Percentiles rank a stretch among this genome's conserved stretches.
Conservation (phyloP, 768 basidiomycete species). For the Nidularia pulvinata region DNA sequence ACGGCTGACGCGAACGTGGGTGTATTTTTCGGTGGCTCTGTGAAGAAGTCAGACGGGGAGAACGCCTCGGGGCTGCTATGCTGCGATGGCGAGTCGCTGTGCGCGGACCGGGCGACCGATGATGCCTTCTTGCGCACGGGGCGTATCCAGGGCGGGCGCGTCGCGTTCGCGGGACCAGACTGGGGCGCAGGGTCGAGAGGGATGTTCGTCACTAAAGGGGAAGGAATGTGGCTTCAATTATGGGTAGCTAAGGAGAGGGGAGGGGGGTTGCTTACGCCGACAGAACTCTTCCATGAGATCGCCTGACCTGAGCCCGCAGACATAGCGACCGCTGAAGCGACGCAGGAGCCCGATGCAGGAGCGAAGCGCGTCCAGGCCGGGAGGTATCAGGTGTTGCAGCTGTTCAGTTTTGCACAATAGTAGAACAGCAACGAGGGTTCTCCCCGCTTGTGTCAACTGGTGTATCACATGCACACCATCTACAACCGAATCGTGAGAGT, state of each 20-base stretch:
- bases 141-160: slow-evolving; percentile 85
- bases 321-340: slow-evolving; percentile 89
- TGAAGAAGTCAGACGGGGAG: slow-evolving; percentile 64
- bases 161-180: slow-evolving; percentile 41
- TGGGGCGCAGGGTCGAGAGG: slow-evolving; percentile 73
- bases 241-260: slow-evolving; percentile 1
- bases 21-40: slow-evolving; percentile 39
- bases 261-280: slow-evolving; percentile 51
- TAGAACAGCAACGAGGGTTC: slow-evolving; percentile 86
- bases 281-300: slow-evolving; percentile 97
- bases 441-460: slow-evolving; percentile 91
- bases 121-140: slow-evolving; percentile 81
- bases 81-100: slow-evolving; percentile 44
- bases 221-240: slow-evolving; percentile 1
- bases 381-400: slow-evolving; percentile 74
- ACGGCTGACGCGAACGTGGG: slow-evolving; percentile 17
- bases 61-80: slow-evolving; percentile 67
- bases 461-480: slow-evolving; percentile 97
- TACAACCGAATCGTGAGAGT: slow-evolving; percentile 24
- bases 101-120: slow-evolving; percentile 39
- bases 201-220: slow-evolving; percentile 71
- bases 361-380: slow-evolving; percentile 82
- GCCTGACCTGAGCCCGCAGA: slow-evolving; percentile 88
- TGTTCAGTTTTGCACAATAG: slow-evolving; percentile 86
- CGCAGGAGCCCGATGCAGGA: slow-evolving; percentile 88